Evolutionary conservation across 2,329 filamentous ascomycete genomes (phyloP).

Genomic region (Colletotrichum higginsianum): DNA sequence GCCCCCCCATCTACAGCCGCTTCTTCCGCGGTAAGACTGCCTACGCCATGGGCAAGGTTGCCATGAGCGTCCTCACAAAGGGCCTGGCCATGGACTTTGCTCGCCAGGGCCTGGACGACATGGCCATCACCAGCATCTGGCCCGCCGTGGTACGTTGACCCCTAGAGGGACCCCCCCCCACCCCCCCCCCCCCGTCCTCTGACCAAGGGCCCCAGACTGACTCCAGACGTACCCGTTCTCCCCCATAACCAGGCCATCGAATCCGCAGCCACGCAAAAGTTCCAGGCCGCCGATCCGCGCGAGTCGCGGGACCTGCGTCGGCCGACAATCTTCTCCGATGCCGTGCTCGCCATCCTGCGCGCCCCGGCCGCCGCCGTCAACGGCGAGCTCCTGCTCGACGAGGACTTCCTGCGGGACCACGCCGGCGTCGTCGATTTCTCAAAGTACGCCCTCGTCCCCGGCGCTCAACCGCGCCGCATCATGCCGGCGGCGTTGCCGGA

Average conservation of each 20-base stretch:
- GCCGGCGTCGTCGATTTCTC: constrained; percentile 78
- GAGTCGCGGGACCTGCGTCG: constrained; percentile 75
- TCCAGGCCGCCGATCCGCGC: constrained; percentile 60
- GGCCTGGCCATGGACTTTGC: constrained; percentile 87
- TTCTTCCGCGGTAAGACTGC: constrained; percentile 91
- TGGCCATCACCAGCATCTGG: constrained; percentile 89
- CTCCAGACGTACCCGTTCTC: too few species aligned
- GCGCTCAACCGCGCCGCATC: constrained; percentile 77
- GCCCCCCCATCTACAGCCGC: constrained; percentile 86
- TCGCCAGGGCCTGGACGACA: constrained; percentile 73
- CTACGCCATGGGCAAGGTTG: constrained; percentile 85
- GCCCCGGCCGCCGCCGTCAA: constrained; percentile 75
- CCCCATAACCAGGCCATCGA: constrained; percentile 71
- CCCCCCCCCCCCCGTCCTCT: background rate
- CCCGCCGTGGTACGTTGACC: constrained; percentile 75
- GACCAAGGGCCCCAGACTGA: background rate
- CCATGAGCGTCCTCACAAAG: constrained; percentile 86
- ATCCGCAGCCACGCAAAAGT: constrained; percentile 78
- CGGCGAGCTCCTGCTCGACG: constrained; percentile 81
- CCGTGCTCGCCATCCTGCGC: constrained; percentile 79
- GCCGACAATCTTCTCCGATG: constrained; percentile 83
- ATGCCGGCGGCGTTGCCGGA: constrained; percentile 82
- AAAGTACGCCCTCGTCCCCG: constrained; percentile 79
- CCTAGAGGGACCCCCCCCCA: background rate
- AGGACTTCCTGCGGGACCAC: constrained; percentile 81